A percentile compares a stretch with the other conserved stretches of the same genome.
Conservation (phyloP, 2,329 filamentous ascomycete species). For the Parastagonospora avenae region DNA sequence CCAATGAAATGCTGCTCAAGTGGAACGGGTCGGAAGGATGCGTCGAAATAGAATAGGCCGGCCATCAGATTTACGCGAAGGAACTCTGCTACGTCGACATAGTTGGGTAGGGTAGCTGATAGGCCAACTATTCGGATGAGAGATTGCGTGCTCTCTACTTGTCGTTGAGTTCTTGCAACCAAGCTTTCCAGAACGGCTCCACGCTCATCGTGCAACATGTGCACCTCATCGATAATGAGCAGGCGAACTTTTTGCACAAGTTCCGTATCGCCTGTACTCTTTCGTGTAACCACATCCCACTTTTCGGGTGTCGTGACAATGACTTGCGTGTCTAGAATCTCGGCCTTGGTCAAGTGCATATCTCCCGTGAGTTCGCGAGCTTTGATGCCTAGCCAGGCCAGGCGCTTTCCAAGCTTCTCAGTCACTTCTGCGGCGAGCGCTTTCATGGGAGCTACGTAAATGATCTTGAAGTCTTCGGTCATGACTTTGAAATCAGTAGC, state of each 20-base stretch:
- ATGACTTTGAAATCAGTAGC: slow-evolving; percentile 82
- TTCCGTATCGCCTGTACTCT: slow-evolving; percentile 96
- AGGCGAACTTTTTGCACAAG: slow-evolving; percentile 95
- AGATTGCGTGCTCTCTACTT: slow-evolving; percentile 97
- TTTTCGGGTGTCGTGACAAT: slow-evolving; percentile 99
- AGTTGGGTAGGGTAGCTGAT: slow-evolving; percentile 95
- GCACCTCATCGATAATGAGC: slow-evolving; percentile 97
- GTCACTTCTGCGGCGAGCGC: slow-evolving; percentile 95
- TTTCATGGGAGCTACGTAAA: slow-evolving; percentile 99
- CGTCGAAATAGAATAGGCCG: slow-evolving; percentile 95
- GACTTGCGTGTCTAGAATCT: slow-evolving; percentile 95
- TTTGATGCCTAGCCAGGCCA: slow-evolving; percentile 91
- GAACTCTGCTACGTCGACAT: slow-evolving; percentile 95
- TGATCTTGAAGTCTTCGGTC: slow-evolving; percentile 91
- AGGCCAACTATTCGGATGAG: slow-evolving; percentile 95
- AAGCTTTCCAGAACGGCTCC: slow-evolving; percentile 95
- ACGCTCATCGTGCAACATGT: slow-evolving; percentile 98
- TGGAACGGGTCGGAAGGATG: slow-evolving; percentile 92
- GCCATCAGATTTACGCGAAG: slow-evolving; percentile 92
- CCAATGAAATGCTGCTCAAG: slow-evolving; percentile 97
- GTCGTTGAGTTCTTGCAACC: slow-evolving; percentile 90
- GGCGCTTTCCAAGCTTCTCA: slow-evolving; percentile 86
- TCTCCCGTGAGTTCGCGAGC: slow-evolving; percentile 95
- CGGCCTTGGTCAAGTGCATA: slow-evolving; percentile 97
- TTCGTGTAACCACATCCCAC: slow-evolving; percentile 97